Evolutionary conservation across 305 asterid species (phyloP).

Genomic region (Solanum aculeatissimum): DNA sequence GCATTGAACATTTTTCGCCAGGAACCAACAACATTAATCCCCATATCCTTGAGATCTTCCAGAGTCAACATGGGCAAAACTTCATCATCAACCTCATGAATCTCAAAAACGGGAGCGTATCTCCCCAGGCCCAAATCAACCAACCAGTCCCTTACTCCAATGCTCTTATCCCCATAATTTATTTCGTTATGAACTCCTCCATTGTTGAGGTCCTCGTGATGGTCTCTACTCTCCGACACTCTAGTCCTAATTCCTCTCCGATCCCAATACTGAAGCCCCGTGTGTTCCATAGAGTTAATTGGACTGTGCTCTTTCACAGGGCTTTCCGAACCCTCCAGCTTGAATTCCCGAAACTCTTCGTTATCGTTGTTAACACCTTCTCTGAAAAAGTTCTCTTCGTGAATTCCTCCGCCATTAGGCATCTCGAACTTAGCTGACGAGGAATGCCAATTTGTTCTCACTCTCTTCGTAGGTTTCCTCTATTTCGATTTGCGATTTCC

Average conservation of each 20-base stretch:
- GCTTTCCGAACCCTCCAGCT: constrained; percentile 41
- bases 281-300: constrained; percentile 49
- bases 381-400: constrained; percentile 28
- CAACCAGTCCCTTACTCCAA: constrained; percentile 81
- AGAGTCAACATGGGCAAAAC: constrained; percentile 75
- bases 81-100: constrained; percentile 94
- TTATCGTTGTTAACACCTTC: constrained; percentile 32
- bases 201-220: constrained; percentile 11
- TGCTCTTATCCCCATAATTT: constrained; percentile 42
- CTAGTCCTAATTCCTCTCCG: constrained; percentile 43
- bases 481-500: constrained; percentile 54
- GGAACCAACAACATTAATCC: constrained; percentile 86
- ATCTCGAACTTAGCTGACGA: constrained; percentile 18
- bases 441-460: constrained; percentile 68
- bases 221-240: constrained; percentile 35
- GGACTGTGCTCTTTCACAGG: constrained; percentile 62
- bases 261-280: constrained; percentile 84
- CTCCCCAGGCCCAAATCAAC: constrained; percentile 68
- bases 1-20: constrained; percentile 77
- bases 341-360: constrained; percentile 43
- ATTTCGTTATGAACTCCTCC: constrained; percentile 40
- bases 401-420: constrained; percentile 14
- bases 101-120: constrained; percentile 70
- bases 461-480: constrained; percentile 59
- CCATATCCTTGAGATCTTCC: constrained; percentile 98